These are phyloP conservation scores for Sclerotiophoma versabilis DNA, from an alignment of 2,329 filamentous ascomycete species.

Conservation along the genomic window DNA sequence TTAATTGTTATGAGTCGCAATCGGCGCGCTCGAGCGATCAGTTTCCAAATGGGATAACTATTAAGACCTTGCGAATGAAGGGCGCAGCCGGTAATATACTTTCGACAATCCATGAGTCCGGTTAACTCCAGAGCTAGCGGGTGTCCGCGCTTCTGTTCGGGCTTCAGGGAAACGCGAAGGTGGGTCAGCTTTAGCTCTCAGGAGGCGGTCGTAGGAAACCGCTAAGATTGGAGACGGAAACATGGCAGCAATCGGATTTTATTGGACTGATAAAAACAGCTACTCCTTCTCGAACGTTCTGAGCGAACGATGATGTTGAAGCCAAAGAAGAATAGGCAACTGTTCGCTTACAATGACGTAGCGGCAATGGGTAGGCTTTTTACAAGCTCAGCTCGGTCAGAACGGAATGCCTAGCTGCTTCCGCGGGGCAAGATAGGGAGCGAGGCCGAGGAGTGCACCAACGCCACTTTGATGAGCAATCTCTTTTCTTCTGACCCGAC, in stretches of 20 bases:
- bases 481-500: constrained; percentile 1
- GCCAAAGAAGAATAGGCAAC: neutral
- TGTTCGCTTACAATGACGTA: constrained; percentile 9
- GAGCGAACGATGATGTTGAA: neutral
- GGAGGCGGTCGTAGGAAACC: neutral
- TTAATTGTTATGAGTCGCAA: constrained; percentile 6
- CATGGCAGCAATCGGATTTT: neutral
- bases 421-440: constrained; percentile 5
- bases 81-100: constrained; percentile 2
- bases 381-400: constrained; percentile 11
- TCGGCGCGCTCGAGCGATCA: neutral
- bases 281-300: neutral
- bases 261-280: neutral
- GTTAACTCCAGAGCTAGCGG: constrained; percentile 17
- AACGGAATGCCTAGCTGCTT: neutral
- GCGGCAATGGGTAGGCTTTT: neutral
- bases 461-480: constrained; percentile 5
- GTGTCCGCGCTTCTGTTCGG: constrained; percentile 14
- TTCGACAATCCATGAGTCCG: constrained; percentile 2
- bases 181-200: constrained; percentile 3
- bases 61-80: neutral
- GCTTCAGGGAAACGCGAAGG: neutral
- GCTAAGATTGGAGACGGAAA: neutral
- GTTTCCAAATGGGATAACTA: neutral
- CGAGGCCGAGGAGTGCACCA: constrained; percentile 6